Evolutionary conservation across 73 alveolate genomes (phyloP).

Genomic region (Tetrahymena borealis): DNA sequence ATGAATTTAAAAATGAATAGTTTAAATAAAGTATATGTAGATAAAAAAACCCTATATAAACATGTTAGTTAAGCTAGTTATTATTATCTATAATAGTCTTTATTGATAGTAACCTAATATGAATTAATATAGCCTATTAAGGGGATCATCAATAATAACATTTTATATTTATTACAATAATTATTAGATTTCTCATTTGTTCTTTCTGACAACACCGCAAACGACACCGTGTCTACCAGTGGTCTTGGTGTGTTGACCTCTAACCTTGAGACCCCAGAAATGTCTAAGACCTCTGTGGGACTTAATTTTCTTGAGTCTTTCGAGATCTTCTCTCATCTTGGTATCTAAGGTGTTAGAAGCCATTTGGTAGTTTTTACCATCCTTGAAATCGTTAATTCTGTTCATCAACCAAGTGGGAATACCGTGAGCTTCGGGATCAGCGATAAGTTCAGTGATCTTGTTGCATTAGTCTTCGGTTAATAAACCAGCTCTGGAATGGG

Average conservation of each 20-base stretch:
- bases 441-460: constrained; percentile 88
- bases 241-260: constrained; percentile 99
- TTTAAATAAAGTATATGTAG: neutral
- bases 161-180: neutral
- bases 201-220: constrained; percentile 96
- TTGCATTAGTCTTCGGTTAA: constrained; percentile 95
- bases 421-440: constrained; percentile 91
- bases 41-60: neutral
- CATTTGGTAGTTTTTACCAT: constrained; percentile 83
- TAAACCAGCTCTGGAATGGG: constrained; percentile 94
- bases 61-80: neutral
- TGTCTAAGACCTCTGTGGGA: constrained; percentile 98
- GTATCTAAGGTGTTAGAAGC: constrained; percentile 90
- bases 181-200: constrained; percentile 49
- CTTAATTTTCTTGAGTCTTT: constrained; percentile 97
- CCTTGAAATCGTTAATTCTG: constrained; percentile 92
- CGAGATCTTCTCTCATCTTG: constrained; percentile 95
- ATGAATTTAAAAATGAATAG: neutral
- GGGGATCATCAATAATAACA: neutral
- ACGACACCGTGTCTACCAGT: constrained; percentile 99
- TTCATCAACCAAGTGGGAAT: constrained; percentile 98
- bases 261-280: constrained; percentile 94
- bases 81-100: neutral
- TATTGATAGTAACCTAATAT: neutral
- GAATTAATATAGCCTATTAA: neutral